phyloP scores from a whole-genome alignment of 2,329 filamentous ascomycete species.

The Cladobotryum protrusum region DNA sequence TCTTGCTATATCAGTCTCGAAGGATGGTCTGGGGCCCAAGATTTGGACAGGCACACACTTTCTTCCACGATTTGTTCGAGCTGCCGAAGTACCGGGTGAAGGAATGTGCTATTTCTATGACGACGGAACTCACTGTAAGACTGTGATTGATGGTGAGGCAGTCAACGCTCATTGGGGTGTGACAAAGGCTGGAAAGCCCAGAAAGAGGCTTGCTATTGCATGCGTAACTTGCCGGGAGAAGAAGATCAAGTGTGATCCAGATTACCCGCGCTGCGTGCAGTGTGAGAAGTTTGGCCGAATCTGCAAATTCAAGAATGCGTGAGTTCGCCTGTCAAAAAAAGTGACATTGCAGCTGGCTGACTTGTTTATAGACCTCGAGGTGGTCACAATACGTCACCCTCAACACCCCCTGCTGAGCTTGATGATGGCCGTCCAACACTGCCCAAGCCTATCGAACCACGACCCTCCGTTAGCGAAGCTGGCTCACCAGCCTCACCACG shows the following conservation, averaged over 20 bases:
- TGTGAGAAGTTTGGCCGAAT: slow-evolving; percentile 85
- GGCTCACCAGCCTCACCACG: slow-evolving; percentile 45
- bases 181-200: slow-evolving; percentile 87
- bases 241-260: slow-evolving; percentile 95
- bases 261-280: slow-evolving; percentile 79
- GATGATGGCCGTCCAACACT: slow-evolving; percentile 37
- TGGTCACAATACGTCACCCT: slow-evolving; percentile 51
- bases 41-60: slow-evolving; percentile 65
- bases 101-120: slow-evolving; percentile 82
- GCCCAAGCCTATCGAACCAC: slow-evolving; percentile 30
- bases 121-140: slow-evolving; percentile 75
- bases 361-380: slow-evolving; percentile 43
- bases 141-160: slow-evolving; percentile 74
- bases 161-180: slow-evolving; percentile 92
- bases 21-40: slow-evolving; percentile 59
- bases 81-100: slow-evolving; percentile 66
- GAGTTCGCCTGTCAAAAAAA: slow-evolving; percentile 34
- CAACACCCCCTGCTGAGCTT: slow-evolving; percentile 45
- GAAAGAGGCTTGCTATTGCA: slow-evolving; percentile 86
- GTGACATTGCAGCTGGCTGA: slow-evolving; percentile 4
- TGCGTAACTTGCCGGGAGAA: slow-evolving; percentile 91
- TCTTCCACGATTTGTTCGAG: slow-evolving; percentile 57
- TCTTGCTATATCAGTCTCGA: slow-evolving; percentile 40
- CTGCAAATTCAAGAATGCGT: slow-evolving; percentile 84
- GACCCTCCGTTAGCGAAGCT: slow-evolving; percentile 36